Evolutionary conservation across 768 basidiomycete species (phyloP).

Genomic region (Podaxis carcinomalis): DNA sequence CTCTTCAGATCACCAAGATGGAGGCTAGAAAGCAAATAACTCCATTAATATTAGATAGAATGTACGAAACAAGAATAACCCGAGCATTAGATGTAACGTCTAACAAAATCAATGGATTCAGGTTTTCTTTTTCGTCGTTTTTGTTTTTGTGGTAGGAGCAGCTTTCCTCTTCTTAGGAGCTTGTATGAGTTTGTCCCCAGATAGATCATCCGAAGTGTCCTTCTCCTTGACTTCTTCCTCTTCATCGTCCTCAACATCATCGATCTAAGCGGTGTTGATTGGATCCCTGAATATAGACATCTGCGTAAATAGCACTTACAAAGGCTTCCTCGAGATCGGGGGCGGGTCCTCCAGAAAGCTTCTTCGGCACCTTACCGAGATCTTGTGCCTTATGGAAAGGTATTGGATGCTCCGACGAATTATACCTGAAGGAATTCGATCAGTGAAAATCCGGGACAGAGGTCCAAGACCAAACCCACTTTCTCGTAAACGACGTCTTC

Average conservation of each 20-base stretch:
- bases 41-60: background rate
- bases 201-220: conserved; percentile 40
- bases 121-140: conserved; percentile 14
- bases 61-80: background rate
- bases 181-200: conserved; percentile 58
- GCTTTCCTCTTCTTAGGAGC: conserved; percentile 43
- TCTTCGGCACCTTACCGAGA: conserved; percentile 77
- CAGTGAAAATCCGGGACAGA: background rate
- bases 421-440: conserved; percentile 59
- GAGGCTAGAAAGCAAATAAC: background rate
- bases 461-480: conserved; percentile 40
- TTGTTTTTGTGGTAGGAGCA: conserved; percentile 15
- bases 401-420: conserved; percentile 85
- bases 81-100: background rate
- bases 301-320: conserved; percentile 26
- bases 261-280: conserved; percentile 18
- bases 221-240: conserved; percentile 31
- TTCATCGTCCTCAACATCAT: conserved; percentile 31
- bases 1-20: background rate
- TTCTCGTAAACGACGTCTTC: conserved; percentile 83
- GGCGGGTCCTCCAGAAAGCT: conserved; percentile 64
- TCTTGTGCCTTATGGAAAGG: conserved; percentile 90
- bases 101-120: background rate
- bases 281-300: background rate
- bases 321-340: conserved; percentile 93